These are phyloP conservation scores for Aspergillus floridensis DNA, from an alignment of 2,329 filamentous ascomycete genomes.

Conservation along the genomic window DNA sequence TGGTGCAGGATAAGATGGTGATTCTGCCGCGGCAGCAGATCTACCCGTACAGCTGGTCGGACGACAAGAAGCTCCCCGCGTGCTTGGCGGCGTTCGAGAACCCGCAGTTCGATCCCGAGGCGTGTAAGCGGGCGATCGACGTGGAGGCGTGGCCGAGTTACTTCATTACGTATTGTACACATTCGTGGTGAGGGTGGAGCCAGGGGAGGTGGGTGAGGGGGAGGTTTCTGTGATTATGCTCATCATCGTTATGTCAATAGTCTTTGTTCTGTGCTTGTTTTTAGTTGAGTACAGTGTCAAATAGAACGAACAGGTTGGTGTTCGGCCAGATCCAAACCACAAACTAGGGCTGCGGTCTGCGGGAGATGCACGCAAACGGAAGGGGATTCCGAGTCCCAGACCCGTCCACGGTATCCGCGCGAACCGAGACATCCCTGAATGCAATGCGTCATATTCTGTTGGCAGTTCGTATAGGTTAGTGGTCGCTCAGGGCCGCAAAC, in stretches of 20 bases:
- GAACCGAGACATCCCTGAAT: not conserved
- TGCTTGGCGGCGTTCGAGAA: slow-evolving; percentile 17
- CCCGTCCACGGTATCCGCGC: not conserved
- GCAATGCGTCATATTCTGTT: too few relatives aligned
- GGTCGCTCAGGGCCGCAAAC: not conserved
- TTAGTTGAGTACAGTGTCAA: too few relatives aligned
- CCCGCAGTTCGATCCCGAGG: slow-evolving; percentile 18
- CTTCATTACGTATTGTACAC: slow-evolving; percentile 25
- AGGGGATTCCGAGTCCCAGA: too few relatives aligned
- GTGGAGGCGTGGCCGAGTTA: slow-evolving; percentile 25
- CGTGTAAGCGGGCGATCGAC: slow-evolving; percentile 18
- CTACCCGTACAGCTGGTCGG: slow-evolving; percentile 22
- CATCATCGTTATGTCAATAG: not conserved
- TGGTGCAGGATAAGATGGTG: slow-evolving; percentile 7
- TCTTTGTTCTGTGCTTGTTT: not conserved
- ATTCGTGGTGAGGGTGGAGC: slow-evolving; percentile 16
- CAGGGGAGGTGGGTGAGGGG: too few relatives aligned
- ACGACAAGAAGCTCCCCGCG: slow-evolving; percentile 12
- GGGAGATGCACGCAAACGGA: not conserved
- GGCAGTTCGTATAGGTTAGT: too few relatives aligned
- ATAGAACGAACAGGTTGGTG: too few relatives aligned
- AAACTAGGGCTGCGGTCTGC: not conserved
- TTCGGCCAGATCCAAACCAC: not conserved
- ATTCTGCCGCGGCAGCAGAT: slow-evolving; percentile 18
- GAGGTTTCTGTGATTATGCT: not conserved